Percentiles rank a stretch among this genome's conserved stretches.
Conservation (phyloP, 2,329 filamentous ascomycete genomes). For the Ceratocystis lukuohia region DNA sequence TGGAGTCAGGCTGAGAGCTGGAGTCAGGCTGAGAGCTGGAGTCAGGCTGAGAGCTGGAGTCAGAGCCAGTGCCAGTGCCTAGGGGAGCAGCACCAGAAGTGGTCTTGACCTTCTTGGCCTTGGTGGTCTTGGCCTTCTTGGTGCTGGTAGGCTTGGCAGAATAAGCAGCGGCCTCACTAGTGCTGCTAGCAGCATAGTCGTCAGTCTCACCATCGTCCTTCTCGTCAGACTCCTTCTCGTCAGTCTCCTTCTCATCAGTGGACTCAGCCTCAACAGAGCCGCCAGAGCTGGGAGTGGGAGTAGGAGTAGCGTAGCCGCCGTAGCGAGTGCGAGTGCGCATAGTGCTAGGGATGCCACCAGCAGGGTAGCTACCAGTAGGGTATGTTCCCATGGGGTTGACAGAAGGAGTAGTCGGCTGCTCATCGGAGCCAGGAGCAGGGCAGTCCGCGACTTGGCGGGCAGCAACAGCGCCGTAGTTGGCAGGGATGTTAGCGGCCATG, state of each 20-base stretch:
- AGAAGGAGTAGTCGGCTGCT: background rate
- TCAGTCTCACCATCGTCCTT: background rate
- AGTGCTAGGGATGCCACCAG: background rate
- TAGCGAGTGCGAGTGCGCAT: background rate
- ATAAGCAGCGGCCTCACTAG: background rate
- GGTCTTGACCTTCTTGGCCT: constrained; percentile 23
- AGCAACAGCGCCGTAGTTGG: constrained; percentile 21
- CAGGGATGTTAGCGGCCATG: constrained; percentile 13
- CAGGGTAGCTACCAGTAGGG: constrained; percentile 22
- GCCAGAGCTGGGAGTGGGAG: background rate
- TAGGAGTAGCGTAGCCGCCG: too few relatives aligned
- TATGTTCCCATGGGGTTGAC: constrained; percentile 23
- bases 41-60: background rate
- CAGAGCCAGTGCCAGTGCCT: background rate
- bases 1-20: background rate
- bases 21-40: background rate
- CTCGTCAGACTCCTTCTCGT: background rate
- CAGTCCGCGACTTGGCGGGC: constrained; percentile 20
- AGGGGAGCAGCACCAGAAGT: background rate
- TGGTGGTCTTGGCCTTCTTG: constrained; percentile 22
- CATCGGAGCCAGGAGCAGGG: constrained; percentile 21
- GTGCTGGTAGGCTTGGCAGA: constrained; percentile 25
- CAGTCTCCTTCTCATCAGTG: background rate
- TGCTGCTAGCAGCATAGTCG: background rate
- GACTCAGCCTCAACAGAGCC: background rate